Evolutionary conservation across 495 filamentous ascomycete genomes (phyloP).

Genomic region (Durotheca rogersii): DNA sequence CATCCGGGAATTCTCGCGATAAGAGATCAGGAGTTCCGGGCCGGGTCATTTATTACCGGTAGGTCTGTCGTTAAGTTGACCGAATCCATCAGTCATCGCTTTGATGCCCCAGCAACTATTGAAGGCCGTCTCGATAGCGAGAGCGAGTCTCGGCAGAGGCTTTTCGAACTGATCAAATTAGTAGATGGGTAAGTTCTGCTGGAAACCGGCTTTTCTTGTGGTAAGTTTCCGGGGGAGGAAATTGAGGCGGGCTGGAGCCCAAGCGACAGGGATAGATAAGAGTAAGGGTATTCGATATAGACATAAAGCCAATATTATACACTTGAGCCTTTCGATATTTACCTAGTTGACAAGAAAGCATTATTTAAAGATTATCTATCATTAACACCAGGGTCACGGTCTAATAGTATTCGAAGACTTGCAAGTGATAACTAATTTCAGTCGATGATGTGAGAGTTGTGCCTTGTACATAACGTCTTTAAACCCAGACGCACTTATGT

Average conservation of each 20-base stretch:
- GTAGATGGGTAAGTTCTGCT: background rate
- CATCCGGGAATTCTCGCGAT: constrained; percentile 8
- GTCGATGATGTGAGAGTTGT: too few species aligned
- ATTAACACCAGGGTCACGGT: too few species aligned
- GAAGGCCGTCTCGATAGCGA: constrained; percentile 13
- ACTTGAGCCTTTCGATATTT: too few species aligned
- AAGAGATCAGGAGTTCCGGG: background rate
- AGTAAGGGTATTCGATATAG: too few species aligned
- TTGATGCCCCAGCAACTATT: constrained; percentile 26
- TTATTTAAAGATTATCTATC: too few species aligned
- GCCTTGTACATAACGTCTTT: too few species aligned
- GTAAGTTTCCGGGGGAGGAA: background rate
- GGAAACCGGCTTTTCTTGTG: background rate
- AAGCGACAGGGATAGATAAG: too few species aligned
- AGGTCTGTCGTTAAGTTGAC: constrained; percentile 25
- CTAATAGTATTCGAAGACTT: too few species aligned
- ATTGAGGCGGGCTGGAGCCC: background rate
- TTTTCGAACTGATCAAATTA: constrained; percentile 8
- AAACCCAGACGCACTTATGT: too few species aligned
- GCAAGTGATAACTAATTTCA: too few species aligned
- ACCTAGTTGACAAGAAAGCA: too few species aligned
- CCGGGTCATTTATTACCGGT: constrained; percentile 14
- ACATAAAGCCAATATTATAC: too few species aligned
- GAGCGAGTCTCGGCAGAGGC: background rate
- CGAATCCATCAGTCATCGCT: constrained; percentile 22